Evolutionary conservation across 768 basidiomycete species (phyloP), one percentile per base, ranked within the genome.

Genomic region (Boletales sp.): DNA sequence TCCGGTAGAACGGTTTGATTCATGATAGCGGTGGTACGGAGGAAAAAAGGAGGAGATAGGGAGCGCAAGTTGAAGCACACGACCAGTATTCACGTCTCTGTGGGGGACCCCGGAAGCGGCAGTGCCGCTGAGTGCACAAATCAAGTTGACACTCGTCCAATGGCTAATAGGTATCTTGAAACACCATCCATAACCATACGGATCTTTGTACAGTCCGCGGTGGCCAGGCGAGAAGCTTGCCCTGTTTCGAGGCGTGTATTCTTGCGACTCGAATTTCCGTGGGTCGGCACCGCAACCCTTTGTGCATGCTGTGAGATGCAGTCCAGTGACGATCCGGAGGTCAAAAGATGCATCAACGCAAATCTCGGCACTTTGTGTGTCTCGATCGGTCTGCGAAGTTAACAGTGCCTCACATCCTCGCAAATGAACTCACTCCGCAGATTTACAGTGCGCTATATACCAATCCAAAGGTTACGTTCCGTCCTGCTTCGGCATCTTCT

Each of bases 351-450:
- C 25, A 28, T 6, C 25, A 28, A 21, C 34, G 50, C 45, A 46
- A 47, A 65, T 63, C 63, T 61, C 33, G 62, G 55, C 51, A 32
- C 13, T 51, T 50, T 19, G 33, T 28, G 25, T 28, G 25, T 51
- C 40, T 62, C 58, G 48, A 65, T 65, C 60, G 19, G 45, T 49
- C 30, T 41, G 36, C 51, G 38, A 54, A 56, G 50, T 42, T 43
- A 38, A 47, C 25, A 28, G 25, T 28, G 25, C 25, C 25, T 28
- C 25, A 45, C 41, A 45, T 44, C 45, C 47, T 51, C 44, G 30
- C 35, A 45, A 54, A 62, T 62, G 59, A 64, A 58, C 32, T 45
- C 53, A 51, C 51, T 46, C 11, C 47, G 2, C 25, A 13, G 35
- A 42, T 35, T 43, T 44, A 52, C 41, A 51, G 51, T 44, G 32